Conservation (phyloP, 2,329 filamentous ascomycete genomes). For the Cladosporium cucumerinum region DNA sequence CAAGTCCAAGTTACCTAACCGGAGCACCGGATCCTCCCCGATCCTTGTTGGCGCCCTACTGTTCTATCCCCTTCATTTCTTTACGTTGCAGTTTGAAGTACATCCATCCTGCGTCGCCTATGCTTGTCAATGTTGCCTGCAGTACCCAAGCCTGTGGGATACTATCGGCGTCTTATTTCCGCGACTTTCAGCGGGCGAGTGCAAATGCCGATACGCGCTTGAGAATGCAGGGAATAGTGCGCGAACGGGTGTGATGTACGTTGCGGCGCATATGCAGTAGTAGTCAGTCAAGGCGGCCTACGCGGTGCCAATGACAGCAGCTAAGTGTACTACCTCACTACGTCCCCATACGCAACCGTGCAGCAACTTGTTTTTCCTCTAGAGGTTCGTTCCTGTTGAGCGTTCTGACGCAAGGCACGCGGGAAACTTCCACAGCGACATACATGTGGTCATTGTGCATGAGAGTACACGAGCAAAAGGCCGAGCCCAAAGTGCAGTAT, state of each 20-base stretch:
- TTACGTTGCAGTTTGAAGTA: not conserved
- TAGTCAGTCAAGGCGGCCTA: not conserved
- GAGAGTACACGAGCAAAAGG: not conserved
- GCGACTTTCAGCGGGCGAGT: not conserved
- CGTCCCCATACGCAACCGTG: not conserved
- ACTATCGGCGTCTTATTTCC: conserved; percentile 8
- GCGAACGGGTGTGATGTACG: not conserved
- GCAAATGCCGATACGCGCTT: not conserved
- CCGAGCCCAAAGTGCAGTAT: not conserved
- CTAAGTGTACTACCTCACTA: not conserved
- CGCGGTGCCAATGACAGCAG: not conserved
- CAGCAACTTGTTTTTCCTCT: not conserved
- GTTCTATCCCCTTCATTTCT: not conserved
- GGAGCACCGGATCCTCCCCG: not conserved
- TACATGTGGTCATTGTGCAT: conserved; percentile 1
- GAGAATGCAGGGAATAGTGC: conserved; percentile 4
- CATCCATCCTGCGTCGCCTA: not conserved
- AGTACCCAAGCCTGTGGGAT: not conserved
- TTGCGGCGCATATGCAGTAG: conserved; percentile 1
- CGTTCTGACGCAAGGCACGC: not conserved
- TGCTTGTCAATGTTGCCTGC: not conserved
- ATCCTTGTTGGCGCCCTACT: not conserved
- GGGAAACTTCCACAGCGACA: not conserved
- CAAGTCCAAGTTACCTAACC: not conserved
- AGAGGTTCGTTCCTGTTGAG: not conserved